Percentiles rank a stretch among this genome's conserved stretches.
Conservation (phyloP, 208 protist genomes). For the Acanthamoeba rhysodes region DNA sequence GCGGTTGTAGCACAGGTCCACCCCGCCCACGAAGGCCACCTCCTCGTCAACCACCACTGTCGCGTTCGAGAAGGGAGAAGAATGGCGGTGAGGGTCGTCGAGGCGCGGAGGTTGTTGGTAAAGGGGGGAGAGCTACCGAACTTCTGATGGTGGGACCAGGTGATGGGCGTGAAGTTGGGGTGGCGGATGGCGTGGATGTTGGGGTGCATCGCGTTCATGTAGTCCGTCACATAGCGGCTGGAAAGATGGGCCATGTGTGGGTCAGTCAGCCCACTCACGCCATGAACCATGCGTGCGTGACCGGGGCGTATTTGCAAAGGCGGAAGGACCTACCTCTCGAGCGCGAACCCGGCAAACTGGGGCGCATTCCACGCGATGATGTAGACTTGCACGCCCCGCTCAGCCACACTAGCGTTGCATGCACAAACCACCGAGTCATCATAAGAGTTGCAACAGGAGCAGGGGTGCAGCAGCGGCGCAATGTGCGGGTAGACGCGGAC, state of each 20-base stretch:
- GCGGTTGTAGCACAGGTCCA: conserved; percentile 85
- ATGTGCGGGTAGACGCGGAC: too few relatives aligned
- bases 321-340: background rate
- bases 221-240: conserved; percentile 27
- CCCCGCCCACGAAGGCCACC: conserved; percentile 86
- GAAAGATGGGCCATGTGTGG: too few relatives aligned
- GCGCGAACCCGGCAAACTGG: conserved; percentile 25
- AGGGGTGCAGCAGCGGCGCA: background rate
- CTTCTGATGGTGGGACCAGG: conserved; percentile 44
- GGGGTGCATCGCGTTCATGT: conserved; percentile 15
- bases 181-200: conserved; percentile 42
- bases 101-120: background rate
- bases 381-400: conserved; percentile 21
- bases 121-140: background rate
- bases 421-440: too few relatives aligned
- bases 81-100: background rate
- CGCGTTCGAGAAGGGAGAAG: background rate
- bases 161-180: conserved; percentile 46
- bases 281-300: too few relatives aligned
- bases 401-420: background rate
- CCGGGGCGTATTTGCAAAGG: background rate
- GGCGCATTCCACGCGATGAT: conserved; percentile 4
- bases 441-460: too few relatives aligned
- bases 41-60: conserved; percentile 83
- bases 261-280: too few relatives aligned